Base-by-base conservation (phyloP, 2,329 filamentous ascomycete species). In the Cladorrhinum sp. region DNA sequence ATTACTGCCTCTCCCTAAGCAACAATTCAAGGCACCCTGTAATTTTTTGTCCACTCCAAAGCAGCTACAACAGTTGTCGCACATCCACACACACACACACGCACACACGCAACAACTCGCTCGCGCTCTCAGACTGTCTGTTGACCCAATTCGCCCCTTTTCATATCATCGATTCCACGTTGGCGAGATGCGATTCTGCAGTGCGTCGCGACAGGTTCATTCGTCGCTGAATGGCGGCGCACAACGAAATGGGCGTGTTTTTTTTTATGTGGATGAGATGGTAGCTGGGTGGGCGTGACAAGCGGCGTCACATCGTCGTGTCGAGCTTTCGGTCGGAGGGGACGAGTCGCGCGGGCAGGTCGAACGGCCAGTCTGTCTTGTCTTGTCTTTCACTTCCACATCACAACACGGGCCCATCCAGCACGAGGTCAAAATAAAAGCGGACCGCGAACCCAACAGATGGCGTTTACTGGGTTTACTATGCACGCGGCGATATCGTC, bases 301-400 rank as follows among this genome's bases (percentile, higher is more conserved):
- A 67, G 63, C 65, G 57, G 58, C 58, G 62, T 66, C 60, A 68
- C 66, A 67, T 68, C 49, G 60, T 67, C 64, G 60, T 57, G 59
- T 56, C 56, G 59, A 62, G 65, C 57, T 56, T 49, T 67, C 59
- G 59, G 55, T 61, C 58, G 61, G 61, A 46, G 58, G 60, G 46
- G 53, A 53, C 39, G 57, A 53, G 24, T 16, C 3, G 33, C 52
- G 30, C 53, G 30, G 52, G 24, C 48, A 51, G 50, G 23, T n/a
- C n/a, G n/a, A n/a, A n/a, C n/a, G n/a, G n/a, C n/a, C n/a, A n/a
- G n/a, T n/a, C n/a, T 56, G 53, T 60, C 57, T 57, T 57, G 58
- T 39, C 39, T 55, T 57, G 36, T 46, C 54, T 65, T 57, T 57
- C 50, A 50, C 56, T 65, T 57, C 66, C 66, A 67, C 62, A 56